Evolutionary conservation across 768 basidiomycete species (phyloP).

Genomic region (Suillus brevipes): DNA sequence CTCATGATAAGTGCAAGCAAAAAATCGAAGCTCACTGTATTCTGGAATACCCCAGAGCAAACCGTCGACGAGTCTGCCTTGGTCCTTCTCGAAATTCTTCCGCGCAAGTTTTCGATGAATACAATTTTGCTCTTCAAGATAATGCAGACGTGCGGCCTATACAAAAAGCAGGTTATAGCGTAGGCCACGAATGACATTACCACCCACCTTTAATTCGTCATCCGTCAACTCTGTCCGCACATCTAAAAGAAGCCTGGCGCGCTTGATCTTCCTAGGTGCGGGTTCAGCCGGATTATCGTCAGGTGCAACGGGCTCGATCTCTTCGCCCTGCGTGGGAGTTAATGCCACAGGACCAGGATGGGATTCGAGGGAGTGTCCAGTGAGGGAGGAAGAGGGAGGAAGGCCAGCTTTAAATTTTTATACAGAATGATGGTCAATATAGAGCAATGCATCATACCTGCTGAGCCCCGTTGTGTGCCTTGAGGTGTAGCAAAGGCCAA

Average conservation of each 20-base stretch:
- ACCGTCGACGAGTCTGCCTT: conserved; percentile 53
- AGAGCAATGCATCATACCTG: not conserved
- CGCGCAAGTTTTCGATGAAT: conserved; percentile 50
- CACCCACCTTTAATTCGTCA: conserved; percentile 69
- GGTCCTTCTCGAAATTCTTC: conserved; percentile 59
- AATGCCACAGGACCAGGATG: not conserved
- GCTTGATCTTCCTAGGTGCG: conserved; percentile 44
- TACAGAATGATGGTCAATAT: not conserved
- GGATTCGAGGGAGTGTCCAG: conserved; percentile 10
- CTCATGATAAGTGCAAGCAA: conserved; percentile 1
- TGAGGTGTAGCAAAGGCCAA: conserved; percentile 1
- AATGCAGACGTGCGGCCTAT: conserved; percentile 64
- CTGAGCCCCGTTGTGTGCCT: not conserved
- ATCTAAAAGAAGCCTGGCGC: conserved; percentile 61
- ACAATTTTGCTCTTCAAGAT: conserved; percentile 59
- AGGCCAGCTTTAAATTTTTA: conserved; percentile 6
- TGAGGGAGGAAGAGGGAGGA: conserved; percentile 8
- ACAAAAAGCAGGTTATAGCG: conserved; percentile 1
- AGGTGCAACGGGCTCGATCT: not conserved
- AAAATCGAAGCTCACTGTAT: conserved; percentile 49
- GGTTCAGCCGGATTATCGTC: not conserved
- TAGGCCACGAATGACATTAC: not conserved
- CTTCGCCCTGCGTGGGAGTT: not conserved
- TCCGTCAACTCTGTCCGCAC: conserved; percentile 78
- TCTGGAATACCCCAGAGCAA: conserved; percentile 68